These are phyloP conservation scores for Ophiostoma sp. DNA, from an alignment of 2,329 filamentous ascomycete species.

Conservation along the genomic window DNA sequence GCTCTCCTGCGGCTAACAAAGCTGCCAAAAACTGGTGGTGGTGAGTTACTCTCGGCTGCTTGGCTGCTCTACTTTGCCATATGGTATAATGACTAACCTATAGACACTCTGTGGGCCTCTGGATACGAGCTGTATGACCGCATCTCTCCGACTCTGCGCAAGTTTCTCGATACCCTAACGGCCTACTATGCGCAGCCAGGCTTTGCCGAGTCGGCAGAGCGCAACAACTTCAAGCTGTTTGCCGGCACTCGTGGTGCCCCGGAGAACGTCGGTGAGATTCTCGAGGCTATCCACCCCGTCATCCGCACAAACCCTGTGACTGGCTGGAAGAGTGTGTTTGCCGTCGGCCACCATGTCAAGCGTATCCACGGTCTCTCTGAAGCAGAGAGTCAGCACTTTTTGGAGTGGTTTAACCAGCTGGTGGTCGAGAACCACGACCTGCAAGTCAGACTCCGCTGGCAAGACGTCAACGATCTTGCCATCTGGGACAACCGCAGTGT, in stretches of 20 bases:
- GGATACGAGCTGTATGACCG: slow-evolving; percentile 63
- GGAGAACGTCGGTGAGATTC: not conserved
- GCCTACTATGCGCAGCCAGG: not conserved
- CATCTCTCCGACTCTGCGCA: slow-evolving; percentile 44
- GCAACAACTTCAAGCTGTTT: slow-evolving; percentile 6
- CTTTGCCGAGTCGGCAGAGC: not conserved
- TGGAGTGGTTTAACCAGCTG: slow-evolving; percentile 45
- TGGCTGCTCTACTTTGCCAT: not conserved
- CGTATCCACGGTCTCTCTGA: slow-evolving; percentile 47
- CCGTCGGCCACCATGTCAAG: slow-evolving; percentile 46
- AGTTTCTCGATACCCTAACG: slow-evolving; percentile 48
- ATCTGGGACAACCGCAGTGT: slow-evolving; percentile 56
- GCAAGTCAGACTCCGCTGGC: slow-evolving; percentile 45
- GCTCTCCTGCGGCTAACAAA: slow-evolving; percentile 40
- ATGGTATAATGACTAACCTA: not conserved
- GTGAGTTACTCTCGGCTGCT: not conserved
- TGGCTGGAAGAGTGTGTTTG: slow-evolving; percentile 52
- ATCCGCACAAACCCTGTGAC: slow-evolving; percentile 54
- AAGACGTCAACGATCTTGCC: slow-evolving; percentile 42
- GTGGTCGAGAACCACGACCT: slow-evolving; percentile 48
- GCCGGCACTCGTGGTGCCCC: not conserved
- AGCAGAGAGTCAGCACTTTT: slow-evolving; percentile 44
- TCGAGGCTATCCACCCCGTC: slow-evolving; percentile 48
- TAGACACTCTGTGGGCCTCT: slow-evolving; percentile 60
- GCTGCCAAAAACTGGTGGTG: slow-evolving; percentile 39